These are phyloP conservation scores for Solanum peruvianum DNA, from an alignment of 257 asterid species.

Conservation along the genomic window DNA sequence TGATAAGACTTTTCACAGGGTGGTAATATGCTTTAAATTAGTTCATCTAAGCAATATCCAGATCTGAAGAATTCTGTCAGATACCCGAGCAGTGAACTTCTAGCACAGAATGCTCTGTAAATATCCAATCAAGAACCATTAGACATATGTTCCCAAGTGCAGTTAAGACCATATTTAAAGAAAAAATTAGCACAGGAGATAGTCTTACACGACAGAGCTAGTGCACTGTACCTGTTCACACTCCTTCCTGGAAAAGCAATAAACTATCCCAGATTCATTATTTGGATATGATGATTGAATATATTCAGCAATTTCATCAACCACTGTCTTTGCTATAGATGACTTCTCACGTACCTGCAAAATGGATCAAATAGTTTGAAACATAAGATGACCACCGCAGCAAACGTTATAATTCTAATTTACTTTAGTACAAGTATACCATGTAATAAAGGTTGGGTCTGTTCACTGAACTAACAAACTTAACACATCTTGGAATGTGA, in stretches of 20 bases:
- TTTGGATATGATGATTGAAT: slow-evolving; percentile 70
- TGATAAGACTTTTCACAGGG: neutral
- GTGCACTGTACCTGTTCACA: slow-evolving; percentile 68
- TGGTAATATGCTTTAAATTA: neutral
- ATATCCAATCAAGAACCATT: neutral
- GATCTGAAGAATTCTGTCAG: neutral
- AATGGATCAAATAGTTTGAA: neutral
- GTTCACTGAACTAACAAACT: slow-evolving; percentile 87
- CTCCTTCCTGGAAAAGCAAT: slow-evolving; percentile 96
- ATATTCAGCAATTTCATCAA: slow-evolving; percentile 80
- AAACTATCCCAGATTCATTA: slow-evolving; percentile 92
- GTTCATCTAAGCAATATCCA: neutral
- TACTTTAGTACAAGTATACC: slow-evolving; percentile 33
- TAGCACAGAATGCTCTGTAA: neutral
- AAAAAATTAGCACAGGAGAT: neutral
- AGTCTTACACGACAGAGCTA: neutral
- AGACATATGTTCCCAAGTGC: neutral
- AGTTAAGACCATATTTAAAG: neutral
- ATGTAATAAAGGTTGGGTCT: slow-evolving; percentile 89
- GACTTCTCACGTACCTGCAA: slow-evolving; percentile 77
- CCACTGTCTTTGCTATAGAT: slow-evolving; percentile 55
- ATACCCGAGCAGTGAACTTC: neutral
- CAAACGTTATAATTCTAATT: neutral
- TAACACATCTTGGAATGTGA: slow-evolving; percentile 63
- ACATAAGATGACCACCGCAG: neutral